Evolutionary conservation across 2,329 filamentous ascomycete species (phyloP).

Genomic region (Colletotrichum gloeosporioides): DNA sequence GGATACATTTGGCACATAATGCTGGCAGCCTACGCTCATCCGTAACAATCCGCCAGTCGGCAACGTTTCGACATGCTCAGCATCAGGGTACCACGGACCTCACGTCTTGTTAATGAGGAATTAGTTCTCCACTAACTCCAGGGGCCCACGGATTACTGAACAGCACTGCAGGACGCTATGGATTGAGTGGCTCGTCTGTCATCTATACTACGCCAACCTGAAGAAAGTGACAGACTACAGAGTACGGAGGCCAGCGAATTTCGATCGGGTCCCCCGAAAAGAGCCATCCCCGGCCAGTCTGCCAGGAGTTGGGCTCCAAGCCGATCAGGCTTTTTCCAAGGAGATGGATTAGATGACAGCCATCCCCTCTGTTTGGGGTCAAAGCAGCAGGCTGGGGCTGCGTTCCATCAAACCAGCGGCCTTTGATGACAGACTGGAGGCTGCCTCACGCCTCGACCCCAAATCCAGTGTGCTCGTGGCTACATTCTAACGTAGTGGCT

Average conservation of each 20-base stretch:
- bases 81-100: background rate
- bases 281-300: background rate
- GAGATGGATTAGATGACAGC: background rate
- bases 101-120: background rate
- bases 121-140: background rate
- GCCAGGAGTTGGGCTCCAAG: background rate
- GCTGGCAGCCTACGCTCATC: background rate
- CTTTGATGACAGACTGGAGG: background rate
- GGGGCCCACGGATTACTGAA: conserved; percentile 7
- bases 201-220: background rate
- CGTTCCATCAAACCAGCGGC: background rate
- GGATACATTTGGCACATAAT: background rate
- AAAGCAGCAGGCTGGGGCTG: background rate
- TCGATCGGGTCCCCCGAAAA: background rate
- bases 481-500: background rate
- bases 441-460: background rate
- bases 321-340: background rate
- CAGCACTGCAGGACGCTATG: background rate
- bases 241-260: background rate
- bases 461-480: background rate
- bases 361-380: background rate
- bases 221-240: background rate
- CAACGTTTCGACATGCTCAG: background rate
- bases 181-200: background rate
- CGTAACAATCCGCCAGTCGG: background rate